Percentiles rank a stretch among this genome's conserved stretches.
Conservation (phyloP, 2,329 filamentous ascomycete genomes). For the Knufia fluminis region DNA sequence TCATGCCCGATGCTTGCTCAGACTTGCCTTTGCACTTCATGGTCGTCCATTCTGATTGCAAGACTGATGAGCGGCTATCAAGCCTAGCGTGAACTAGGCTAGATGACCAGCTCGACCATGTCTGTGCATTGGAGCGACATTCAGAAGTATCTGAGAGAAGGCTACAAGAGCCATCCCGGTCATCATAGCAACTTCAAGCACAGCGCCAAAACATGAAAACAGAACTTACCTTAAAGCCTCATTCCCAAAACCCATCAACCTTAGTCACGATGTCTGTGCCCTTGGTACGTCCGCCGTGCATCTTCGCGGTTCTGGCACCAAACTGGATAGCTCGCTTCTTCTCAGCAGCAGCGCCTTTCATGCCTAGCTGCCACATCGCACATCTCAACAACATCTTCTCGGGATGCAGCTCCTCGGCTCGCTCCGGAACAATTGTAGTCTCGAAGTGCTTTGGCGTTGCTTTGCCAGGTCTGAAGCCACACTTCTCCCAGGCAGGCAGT, state of each 20-base stretch:
- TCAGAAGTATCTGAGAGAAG: constrained; percentile 63
- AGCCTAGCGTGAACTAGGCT: constrained; percentile 2
- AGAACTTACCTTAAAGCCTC: constrained; percentile 1
- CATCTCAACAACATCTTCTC: constrained; percentile 75
- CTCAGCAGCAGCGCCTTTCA: constrained; percentile 64
- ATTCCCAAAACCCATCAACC: background rate
- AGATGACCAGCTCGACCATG: constrained; percentile 25
- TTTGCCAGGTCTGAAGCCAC: constrained; percentile 57
- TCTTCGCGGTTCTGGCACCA: constrained; percentile 72
- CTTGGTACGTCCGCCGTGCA: constrained; percentile 57
- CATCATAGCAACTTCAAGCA: constrained; percentile 18
- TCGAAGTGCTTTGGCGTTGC: constrained; percentile 17
- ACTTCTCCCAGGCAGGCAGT: constrained; percentile 72
- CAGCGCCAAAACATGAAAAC: background rate
- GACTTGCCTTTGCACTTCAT: constrained; percentile 27
- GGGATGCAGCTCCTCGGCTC: constrained; percentile 49
- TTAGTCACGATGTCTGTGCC: constrained; percentile 49
- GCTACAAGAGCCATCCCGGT: constrained; percentile 10
- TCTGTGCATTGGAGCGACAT: constrained; percentile 32
- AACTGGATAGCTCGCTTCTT: constrained; percentile 92
- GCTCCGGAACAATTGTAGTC: constrained; percentile 8
- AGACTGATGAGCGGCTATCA: constrained; percentile 2
- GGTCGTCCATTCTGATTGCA: constrained; percentile 13
- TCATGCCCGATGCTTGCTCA: constrained; percentile 15
- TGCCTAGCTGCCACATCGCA: constrained; percentile 63